These are phyloP conservation scores for Postia placenta DNA, from an alignment of 768 basidiomycete species.

Conservation along the genomic window DNA sequence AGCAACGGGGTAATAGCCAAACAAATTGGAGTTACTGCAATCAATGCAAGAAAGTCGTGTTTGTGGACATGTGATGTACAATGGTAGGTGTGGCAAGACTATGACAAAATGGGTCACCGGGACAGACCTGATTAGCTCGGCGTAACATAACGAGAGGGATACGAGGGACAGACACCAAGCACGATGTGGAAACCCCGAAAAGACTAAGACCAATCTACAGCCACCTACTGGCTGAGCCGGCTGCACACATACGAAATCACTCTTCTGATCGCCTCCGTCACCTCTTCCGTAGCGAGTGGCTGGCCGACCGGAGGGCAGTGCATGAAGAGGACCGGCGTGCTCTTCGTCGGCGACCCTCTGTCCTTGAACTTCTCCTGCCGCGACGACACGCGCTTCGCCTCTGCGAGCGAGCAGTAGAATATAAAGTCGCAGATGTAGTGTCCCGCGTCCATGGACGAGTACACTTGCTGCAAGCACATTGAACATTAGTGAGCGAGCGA, in stretches of 20 bases:
- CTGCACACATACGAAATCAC: slow-evolving; percentile 56
- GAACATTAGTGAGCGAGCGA: neutral
- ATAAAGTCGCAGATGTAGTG: slow-evolving; percentile 75
- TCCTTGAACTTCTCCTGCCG: slow-evolving; percentile 23
- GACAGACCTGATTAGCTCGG: too few relatives aligned
- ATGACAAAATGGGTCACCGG: neutral
- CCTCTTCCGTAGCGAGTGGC: slow-evolving; percentile 58
- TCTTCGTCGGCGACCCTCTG: slow-evolving; percentile 18
- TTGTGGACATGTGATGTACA: neutral
- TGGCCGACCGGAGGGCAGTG: slow-evolving; percentile 67
- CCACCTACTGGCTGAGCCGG: slow-evolving; percentile 8
- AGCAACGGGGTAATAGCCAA: too few relatives aligned
- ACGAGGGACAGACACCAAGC: too few relatives aligned
- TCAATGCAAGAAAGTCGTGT: neutral
- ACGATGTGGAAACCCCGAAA: too few relatives aligned
- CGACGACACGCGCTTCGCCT: slow-evolving; percentile 40
- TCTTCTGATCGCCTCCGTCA: slow-evolving; percentile 57
- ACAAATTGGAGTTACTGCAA: too few relatives aligned
- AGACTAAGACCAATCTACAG: neutral
- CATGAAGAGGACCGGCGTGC: slow-evolving; percentile 52
- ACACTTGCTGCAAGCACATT: slow-evolving; percentile 44
- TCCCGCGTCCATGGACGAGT: slow-evolving; percentile 70
- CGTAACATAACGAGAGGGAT: too few relatives aligned
- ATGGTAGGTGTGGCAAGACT: too few relatives aligned
- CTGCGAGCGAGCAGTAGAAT: slow-evolving; percentile 71